Conservation (phyloP, 169 alveolate genomes). For the Babesia bigemina region DNA sequence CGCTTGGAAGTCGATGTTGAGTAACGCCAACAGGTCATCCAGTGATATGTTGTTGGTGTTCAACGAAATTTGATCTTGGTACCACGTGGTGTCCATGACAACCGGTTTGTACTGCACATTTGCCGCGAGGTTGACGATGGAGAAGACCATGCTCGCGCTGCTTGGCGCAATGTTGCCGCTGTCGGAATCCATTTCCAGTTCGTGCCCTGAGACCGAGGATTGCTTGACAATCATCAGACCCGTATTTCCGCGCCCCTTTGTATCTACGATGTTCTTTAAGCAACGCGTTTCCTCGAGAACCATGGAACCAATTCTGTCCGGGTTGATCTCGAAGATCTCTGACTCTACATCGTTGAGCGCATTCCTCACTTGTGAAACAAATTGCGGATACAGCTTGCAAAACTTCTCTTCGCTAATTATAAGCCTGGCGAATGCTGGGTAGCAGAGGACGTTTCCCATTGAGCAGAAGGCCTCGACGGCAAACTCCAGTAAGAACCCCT, state of each 20-base stretch:
- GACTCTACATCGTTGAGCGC: conserved; percentile 33
- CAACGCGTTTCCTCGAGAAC: conserved; percentile 41
- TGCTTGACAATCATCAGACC: conserved; percentile 48
- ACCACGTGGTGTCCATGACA: conserved; percentile 26
- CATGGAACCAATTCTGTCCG: conserved; percentile 4
- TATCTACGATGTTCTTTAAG: conserved; percentile 34
- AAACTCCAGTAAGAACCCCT: conserved; percentile 51
- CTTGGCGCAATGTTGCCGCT: conserved; percentile 8
- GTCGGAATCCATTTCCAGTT: conserved; percentile 26
- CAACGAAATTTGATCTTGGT: conserved; percentile 56
- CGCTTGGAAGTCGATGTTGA: conserved; percentile 36
- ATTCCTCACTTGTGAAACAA: conserved; percentile 28
- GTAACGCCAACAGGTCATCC: conserved; percentile 51
- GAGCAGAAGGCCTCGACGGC: conserved; percentile 56
- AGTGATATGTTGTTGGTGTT: conserved; percentile 32
- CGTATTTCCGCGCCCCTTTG: conserved; percentile 34
- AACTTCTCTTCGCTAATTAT: conserved; percentile 35
- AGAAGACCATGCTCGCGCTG: conserved; percentile 48
- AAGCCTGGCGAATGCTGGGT: conserved; percentile 58
- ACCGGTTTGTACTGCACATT: conserved; percentile 34
- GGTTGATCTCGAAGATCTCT: conserved; percentile 5
- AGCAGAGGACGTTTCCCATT: conserved; percentile 51
- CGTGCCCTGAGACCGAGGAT: conserved; percentile 30
- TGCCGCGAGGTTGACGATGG: conserved; percentile 46
- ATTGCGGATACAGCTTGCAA: conserved; percentile 51